Base-by-base conservation (phyloP, 208 protist species). In the Leishmania mexicana region DNA sequence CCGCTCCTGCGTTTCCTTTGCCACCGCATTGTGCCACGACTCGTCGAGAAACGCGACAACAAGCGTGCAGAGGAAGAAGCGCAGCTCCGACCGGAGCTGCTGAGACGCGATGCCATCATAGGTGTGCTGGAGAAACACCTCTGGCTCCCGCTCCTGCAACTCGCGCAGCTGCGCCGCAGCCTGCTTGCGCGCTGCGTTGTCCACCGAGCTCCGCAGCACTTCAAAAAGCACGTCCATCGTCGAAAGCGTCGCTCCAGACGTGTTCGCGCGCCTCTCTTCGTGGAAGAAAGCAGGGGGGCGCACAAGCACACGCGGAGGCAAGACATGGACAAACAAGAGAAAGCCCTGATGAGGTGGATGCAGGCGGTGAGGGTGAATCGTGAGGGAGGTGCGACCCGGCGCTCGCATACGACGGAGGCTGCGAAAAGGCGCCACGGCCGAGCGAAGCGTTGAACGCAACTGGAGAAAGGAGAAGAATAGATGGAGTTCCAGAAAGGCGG, bases 41-140 rank as follows among this genome's bases (percentile, higher is more conserved):
- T 94, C 87, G 24, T 91, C 84, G 21, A 96, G 77, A 87, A 97
- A 97, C 13, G 87, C 60, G 15, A 92, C 47, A 1, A 96, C 85
- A 1, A 86, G 64, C 4, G 91, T 88, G 82, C 84, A 91, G 3
- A 90, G 57, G 78, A 96, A 97, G 79, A 97, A 97, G 13, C 94
- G 92, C 35, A 81, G 45, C 21, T 92, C 88, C 1, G 71, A 17
- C 28, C 71, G 19, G 5, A 83, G 58, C 28, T 83, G 35, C 15
- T 81, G 1, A 2, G 87, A 90, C 4, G 89, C 80, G 67, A 97
- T 84, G 13, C 77, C 42, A 24, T 85, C 75, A 62, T 79, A 97
- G 19, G 92, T 94, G 83, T 89, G 89, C 57, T 77, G 64, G 15
- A 97, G 85, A 81, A 97, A 97, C 1, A 75, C 83, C 11, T 83